Percentiles rank a stretch among this genome's conserved stretches.
These are phyloP conservation scores for Pseudocercospora fijiensis DNA, from an alignment of 2,329 filamentous ascomycete genomes.

Conservation along the genomic window DNA sequence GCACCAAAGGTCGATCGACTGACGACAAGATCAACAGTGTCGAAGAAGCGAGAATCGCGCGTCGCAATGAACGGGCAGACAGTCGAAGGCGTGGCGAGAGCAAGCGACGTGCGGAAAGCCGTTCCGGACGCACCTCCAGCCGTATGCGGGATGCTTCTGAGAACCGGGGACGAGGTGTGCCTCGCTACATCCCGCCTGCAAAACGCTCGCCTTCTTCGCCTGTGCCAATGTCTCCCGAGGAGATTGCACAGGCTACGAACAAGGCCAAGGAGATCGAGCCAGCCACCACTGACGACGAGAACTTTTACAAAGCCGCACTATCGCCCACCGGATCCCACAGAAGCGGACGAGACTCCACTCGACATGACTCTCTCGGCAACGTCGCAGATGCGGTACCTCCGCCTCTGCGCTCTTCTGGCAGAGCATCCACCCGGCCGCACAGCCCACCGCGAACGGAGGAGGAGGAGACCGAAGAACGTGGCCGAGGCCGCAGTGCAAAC, in stretches of 20 bases:
- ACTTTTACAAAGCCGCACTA: conserved; percentile 46
- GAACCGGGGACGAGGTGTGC: conserved; percentile 66
- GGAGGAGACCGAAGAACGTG: conserved; percentile 45
- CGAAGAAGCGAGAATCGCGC: conserved; percentile 61
- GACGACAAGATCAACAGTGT: conserved; percentile 86
- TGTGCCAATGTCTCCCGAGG: conserved; percentile 90
- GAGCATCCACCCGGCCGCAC: background rate
- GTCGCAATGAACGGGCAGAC: conserved; percentile 39
- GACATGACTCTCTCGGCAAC: conserved; percentile 10
- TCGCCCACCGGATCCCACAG: conserved; percentile 37
- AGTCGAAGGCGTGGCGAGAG: conserved; percentile 49
- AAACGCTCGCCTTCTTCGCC: conserved; percentile 90
- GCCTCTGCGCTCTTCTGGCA: conserved; percentile 11
- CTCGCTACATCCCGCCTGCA: conserved; percentile 68
- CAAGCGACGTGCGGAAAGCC: conserved; percentile 47
- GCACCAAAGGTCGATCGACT: conserved; percentile 63
- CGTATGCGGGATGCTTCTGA: conserved; percentile 55
- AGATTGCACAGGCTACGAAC: conserved; percentile 53
- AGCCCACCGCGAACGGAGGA: background rate
- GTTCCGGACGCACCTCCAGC: conserved; percentile 44
- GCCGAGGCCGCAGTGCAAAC: conserved; percentile 64
- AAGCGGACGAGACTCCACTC: conserved; percentile 14
- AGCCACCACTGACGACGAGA: conserved; percentile 51
- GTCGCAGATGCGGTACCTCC: conserved; percentile 45
- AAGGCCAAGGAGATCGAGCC: conserved; percentile 46